Base-by-base conservation (phyloP, 768 basidiomycete genomes). In the Pleurotus cornucopiae region DNA sequence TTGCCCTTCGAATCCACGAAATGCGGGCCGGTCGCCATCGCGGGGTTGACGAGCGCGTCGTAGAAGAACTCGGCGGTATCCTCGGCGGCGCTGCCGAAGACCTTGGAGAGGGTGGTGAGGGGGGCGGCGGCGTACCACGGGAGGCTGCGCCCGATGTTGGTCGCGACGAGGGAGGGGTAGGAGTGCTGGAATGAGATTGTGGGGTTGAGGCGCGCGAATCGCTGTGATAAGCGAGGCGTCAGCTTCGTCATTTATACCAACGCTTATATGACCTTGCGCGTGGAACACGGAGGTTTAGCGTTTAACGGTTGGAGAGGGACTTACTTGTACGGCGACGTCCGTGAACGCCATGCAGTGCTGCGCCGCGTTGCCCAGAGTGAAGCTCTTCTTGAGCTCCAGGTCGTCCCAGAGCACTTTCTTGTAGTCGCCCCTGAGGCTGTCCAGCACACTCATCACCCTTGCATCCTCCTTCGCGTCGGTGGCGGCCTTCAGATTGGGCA, bases 271-370 rank as follows among this genome's bases (percentile, higher is more conserved):
- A 30, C 11, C 23, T 23, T 23, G 23, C 23, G 23, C 23, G 2
- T 5, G 23, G 23, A 4, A 2, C 23, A 23, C 23, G 23, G 2
- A 23, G 23, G 23, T 25, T 25, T 5, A 6, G 5, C 23, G 23
- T 25, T 25, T 25, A 5, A 25, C 40, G 6, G 5, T 13, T 13
- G 7, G 12, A 13, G 40, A 11, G 9, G 21, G 2, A 40, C 51
- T n/a, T 47, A 79, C 82, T 74, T 80, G 72, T 46, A 82, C 58
- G 77, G 80, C 79, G n/a, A 80, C 61, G 62, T 83, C 81, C 57
- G 74, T 82, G 58, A 82, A 82, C 0, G 79, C 77, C 14, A 73
- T 67, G 0, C 71, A 68, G 1, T 67, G 59, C 34, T 64, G 23
- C 1, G 68, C 73, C 0, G 76, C 76, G 2, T 67, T 71, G 5